These are phyloP conservation scores for Acanthamoeba quina DNA, from an alignment of 208 protist species.

Conservation along the genomic window DNA sequence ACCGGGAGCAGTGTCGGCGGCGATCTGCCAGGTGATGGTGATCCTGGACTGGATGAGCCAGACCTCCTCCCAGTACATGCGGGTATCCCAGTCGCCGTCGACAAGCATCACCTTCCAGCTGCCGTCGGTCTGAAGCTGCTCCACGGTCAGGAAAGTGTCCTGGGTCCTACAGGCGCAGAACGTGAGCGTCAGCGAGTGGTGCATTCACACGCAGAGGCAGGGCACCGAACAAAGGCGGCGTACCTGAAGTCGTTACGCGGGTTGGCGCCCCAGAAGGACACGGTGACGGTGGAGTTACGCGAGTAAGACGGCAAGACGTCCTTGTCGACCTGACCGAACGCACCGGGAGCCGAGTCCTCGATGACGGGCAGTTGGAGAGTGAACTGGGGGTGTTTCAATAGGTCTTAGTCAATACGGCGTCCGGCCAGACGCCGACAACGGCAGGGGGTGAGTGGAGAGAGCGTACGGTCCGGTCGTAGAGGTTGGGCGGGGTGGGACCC, in stretches of 20 bases:
- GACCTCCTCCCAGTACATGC: slow-evolving; percentile 75
- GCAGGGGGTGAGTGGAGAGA: not conserved
- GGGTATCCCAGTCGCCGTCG: slow-evolving; percentile 84
- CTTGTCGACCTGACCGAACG: slow-evolving; percentile 77
- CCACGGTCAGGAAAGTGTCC: slow-evolving; percentile 78
- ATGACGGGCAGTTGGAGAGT: slow-evolving; percentile 38
- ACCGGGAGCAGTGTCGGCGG: slow-evolving; percentile 41
- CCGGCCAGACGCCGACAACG: not conserved
- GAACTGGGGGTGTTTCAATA: not conserved
- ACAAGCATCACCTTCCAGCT: slow-evolving; percentile 72
- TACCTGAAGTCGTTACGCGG: slow-evolving; percentile 81
- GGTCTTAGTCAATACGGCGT: not conserved
- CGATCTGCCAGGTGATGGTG: slow-evolving; percentile 80
- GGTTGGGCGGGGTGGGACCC: slow-evolving; percentile 76
- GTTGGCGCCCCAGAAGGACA: slow-evolving; percentile 83
- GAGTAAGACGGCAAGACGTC: slow-evolving; percentile 72
- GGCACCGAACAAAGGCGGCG: not conserved
- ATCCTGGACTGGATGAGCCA: slow-evolving; percentile 71
- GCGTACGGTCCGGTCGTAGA: slow-evolving; percentile 74
- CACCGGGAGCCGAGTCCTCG: slow-evolving; percentile 75
- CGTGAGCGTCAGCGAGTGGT: not conserved
- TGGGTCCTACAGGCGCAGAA: slow-evolving; percentile 35
- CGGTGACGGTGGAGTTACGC: slow-evolving; percentile 47
- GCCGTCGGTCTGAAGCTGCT: slow-evolving; percentile 38
- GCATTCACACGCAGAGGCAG: not conserved